These are phyloP conservation scores for Pleurotus cornucopiae DNA, from an alignment of 768 basidiomycete genomes.

Conservation along the genomic window DNA sequence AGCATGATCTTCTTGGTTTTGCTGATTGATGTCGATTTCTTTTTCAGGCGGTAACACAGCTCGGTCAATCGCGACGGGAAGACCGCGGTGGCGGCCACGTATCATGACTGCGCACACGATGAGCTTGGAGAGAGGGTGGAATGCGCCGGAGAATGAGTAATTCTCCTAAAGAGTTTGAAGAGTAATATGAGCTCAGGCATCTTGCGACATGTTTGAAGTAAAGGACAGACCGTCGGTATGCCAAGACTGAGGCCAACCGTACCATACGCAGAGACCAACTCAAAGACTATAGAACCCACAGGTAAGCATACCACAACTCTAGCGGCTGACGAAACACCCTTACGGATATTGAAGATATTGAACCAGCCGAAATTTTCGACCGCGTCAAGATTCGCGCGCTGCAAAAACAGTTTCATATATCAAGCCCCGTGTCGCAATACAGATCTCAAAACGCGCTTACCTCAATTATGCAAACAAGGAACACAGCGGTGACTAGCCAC, in stretches of 20 bases:
- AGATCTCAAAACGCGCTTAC: conserved; percentile 31
- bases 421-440: background rate
- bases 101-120: conserved; percentile 89
- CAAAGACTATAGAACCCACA: conserved; percentile 54
- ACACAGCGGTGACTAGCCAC: conserved; percentile 87
- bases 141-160: conserved; percentile 77
- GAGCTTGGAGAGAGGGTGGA: conserved; percentile 80
- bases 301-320: too few species aligned
- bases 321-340: conserved; percentile 19
- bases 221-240: conserved; percentile 59
- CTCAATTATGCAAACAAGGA: conserved; percentile 92
- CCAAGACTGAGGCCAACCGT: conserved; percentile 89
- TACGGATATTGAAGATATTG: conserved; percentile 77
- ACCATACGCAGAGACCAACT: conserved; percentile 84
- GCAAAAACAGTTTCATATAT: background rate
- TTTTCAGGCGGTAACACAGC: conserved; percentile 80
- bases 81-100: conserved; percentile 85
- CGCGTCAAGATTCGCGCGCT: conserved; percentile 61
- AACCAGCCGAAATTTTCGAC: conserved; percentile 62
- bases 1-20: conserved; percentile 11
- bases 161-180: conserved; percentile 48
- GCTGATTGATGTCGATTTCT: conserved; percentile 38
- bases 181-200: conserved; percentile 8
- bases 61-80: conserved; percentile 85
- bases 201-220: background rate